These are phyloP conservation scores for Populus simonii DNA, from an alignment of 345 rosid genomes.

Conservation along the genomic window DNA sequence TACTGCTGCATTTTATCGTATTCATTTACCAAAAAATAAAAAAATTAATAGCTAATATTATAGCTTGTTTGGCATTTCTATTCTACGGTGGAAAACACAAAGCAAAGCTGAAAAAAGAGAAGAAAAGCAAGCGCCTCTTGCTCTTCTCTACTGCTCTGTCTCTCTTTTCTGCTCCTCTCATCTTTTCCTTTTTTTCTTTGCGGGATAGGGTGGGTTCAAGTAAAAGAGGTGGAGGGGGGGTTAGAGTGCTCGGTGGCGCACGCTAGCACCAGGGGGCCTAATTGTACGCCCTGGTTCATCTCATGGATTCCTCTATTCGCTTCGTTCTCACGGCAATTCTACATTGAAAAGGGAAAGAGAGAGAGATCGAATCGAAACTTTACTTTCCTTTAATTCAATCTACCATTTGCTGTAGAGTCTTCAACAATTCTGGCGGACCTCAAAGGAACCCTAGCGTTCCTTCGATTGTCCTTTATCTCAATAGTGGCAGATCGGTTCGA, in stretches of 20 bases:
- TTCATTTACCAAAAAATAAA: neutral
- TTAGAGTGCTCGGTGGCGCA: slow-evolving; percentile 49
- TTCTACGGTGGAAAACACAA: slow-evolving; percentile 48
- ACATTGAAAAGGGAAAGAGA: slow-evolving; percentile 27
- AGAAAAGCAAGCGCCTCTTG: neutral
- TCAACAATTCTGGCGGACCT: slow-evolving; percentile 29
- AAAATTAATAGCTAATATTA: too few species aligned
- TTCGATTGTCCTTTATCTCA: slow-evolving; percentile 18
- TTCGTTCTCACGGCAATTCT: slow-evolving; percentile 47
- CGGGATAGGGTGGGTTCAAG: slow-evolving; percentile 9
- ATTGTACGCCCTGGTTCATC: slow-evolving; percentile 33
- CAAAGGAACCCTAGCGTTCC: slow-evolving; percentile 26
- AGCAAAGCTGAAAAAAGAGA: slow-evolving; percentile 19
- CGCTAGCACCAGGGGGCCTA: slow-evolving; percentile 44
- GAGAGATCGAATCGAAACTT: slow-evolving; percentile 23
- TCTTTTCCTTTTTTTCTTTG: slow-evolving; percentile 1
- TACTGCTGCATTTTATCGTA: neutral
- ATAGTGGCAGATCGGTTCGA: slow-evolving; percentile 20
- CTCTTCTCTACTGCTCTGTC: slow-evolving; percentile 8
- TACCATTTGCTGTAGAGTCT: neutral
- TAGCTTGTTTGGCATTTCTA: slow-evolving; percentile 20
- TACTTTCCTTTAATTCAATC: neutral
- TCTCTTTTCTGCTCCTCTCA: slow-evolving; percentile 22
- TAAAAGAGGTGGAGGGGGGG: slow-evolving; percentile 20
- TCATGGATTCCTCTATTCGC: slow-evolving; percentile 41